Evolutionary conservation across 75 land plant genomes (phyloP).

Genomic region (Ceratopteris richardii): DNA sequence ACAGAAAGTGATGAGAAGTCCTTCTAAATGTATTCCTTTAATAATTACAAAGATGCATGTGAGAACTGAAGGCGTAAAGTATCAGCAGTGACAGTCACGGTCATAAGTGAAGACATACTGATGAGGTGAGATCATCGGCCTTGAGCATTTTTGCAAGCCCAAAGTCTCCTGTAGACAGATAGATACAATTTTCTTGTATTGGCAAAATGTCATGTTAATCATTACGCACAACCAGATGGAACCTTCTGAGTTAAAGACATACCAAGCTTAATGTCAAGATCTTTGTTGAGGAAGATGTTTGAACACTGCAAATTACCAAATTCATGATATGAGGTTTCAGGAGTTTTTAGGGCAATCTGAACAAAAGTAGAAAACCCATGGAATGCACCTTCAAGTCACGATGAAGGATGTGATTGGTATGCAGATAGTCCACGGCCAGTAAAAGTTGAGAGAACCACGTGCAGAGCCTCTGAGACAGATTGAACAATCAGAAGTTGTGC

Average conservation of each 20-base stretch:
- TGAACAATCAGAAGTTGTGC: too few relatives aligned
- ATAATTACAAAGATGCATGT: too few relatives aligned
- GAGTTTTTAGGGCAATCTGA: too few relatives aligned
- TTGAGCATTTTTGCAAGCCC: conserved; percentile 93
- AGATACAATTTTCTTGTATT: background rate
- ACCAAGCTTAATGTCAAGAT: conserved; percentile 94
- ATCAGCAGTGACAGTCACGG: too few relatives aligned
- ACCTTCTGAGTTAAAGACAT: background rate
- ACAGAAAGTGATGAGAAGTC: too few relatives aligned
- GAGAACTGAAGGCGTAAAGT: too few relatives aligned
- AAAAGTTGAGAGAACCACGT: conserved; percentile 54
- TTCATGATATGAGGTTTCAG: too few relatives aligned
- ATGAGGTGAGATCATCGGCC: conserved; percentile 90
- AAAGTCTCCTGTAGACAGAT: conserved; percentile 69
- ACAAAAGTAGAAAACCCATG: too few relatives aligned
- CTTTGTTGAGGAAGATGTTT: conserved; percentile 94
- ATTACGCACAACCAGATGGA: too few relatives aligned
- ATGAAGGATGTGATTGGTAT: conserved; percentile 75
- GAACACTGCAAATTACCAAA: conserved; percentile 92
- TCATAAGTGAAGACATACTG: conserved; percentile 39
- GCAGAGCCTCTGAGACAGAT: conserved; percentile 45
- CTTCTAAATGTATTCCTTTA: too few relatives aligned
- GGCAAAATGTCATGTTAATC: background rate
- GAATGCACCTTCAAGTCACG: conserved; percentile 67
- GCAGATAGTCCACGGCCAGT: conserved; percentile 76